Evolutionary conservation across 108 stramenopile genomes (phyloP).

Genomic region (Tribonema minus): DNA sequence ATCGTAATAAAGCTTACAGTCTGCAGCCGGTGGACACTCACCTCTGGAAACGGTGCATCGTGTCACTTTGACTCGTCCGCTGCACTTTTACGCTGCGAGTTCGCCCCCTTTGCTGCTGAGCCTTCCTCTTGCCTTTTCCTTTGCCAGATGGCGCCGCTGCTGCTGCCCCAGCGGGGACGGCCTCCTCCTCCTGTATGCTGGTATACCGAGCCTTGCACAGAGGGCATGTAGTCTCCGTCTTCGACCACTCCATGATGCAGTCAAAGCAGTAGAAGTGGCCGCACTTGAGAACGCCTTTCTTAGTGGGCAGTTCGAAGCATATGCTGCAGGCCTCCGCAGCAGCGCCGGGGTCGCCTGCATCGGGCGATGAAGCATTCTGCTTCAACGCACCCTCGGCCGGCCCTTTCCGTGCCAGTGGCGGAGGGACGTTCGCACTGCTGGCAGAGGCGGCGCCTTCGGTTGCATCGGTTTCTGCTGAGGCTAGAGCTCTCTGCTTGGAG

Average conservation of each 20-base stretch:
- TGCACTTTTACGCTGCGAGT: too few relatives aligned
- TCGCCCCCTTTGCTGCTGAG: too few relatives aligned
- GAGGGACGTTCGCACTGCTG: not conserved
- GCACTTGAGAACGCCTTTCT: constrained; percentile 61
- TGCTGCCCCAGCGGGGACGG: too few relatives aligned
- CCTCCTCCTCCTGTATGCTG: too few relatives aligned
- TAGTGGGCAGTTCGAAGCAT: constrained; percentile 66
- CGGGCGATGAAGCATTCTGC: not conserved
- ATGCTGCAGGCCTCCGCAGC: constrained; percentile 61
- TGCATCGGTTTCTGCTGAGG: not conserved
- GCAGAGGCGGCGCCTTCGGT: not conserved
- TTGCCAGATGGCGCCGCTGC: too few relatives aligned
- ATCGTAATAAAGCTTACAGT: too few relatives aligned
- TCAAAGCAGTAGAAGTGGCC: constrained; percentile 70
- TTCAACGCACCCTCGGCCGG: not conserved
- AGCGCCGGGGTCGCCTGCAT: not conserved
- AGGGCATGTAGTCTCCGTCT: constrained; percentile 75
- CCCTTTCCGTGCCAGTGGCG: not conserved
- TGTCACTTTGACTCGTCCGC: too few relatives aligned
- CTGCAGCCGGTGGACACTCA: too few relatives aligned
- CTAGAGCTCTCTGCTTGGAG: not conserved
- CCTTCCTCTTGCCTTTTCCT: too few relatives aligned
- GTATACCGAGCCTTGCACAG: constrained; percentile 69
- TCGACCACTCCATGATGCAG: constrained; percentile 74
- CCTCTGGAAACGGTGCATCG: too few relatives aligned